Evolutionary conservation across 2,329 filamentous ascomycete species (phyloP), one percentile per base, ranked within the genome.

Genomic region (Uncinocarpus reesii): DNA sequence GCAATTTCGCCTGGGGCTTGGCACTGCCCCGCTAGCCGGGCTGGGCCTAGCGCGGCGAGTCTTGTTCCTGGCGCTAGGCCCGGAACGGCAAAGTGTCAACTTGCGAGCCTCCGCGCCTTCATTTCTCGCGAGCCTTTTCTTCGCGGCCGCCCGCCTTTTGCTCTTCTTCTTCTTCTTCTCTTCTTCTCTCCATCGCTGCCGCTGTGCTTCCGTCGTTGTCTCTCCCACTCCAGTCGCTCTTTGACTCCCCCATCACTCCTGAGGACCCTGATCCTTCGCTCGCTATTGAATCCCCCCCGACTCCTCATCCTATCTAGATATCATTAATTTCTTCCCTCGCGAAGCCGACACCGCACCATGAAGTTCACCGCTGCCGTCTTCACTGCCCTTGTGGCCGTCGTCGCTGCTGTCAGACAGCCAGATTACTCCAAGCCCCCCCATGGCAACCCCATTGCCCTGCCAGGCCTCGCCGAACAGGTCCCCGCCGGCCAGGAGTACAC

Each of bases 381-480:
- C 54, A 60, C 66, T 34, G 60, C 64, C 58, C 58, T 71, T 45
- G 60, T 58, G 53, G 65, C 66, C 55, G 49, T 66, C 42, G 65
- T 61, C 42, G 58, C 66, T 46, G 65, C 66, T 52, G 57, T 61
- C 61, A 64, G 60, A 44, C 18, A 55, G 29, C 65, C 66, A 52
- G 58, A 69, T 57, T 63, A 64, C 63, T 49, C 35, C 47, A 50
- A 63, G 51, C 2, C 36, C 16, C 67, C 67, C 29, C 45, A 48
- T 44, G 78, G 76, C 59, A 81, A 81, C 63, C 65, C 78, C 44
- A 75, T 81, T 65, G 56, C 56, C 53, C 62, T 60, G 18, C 79
- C 77, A 26, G 67, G 71, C 48, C 62, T 77, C 55, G 66, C 70
- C 59, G 66, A 74, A 61, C 61, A 72, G 47, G 76, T 81, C 47